These are phyloP conservation scores for Microcera coccophila DNA, from an alignment of 2,329 filamentous ascomycete genomes.

Conservation along the genomic window DNA sequence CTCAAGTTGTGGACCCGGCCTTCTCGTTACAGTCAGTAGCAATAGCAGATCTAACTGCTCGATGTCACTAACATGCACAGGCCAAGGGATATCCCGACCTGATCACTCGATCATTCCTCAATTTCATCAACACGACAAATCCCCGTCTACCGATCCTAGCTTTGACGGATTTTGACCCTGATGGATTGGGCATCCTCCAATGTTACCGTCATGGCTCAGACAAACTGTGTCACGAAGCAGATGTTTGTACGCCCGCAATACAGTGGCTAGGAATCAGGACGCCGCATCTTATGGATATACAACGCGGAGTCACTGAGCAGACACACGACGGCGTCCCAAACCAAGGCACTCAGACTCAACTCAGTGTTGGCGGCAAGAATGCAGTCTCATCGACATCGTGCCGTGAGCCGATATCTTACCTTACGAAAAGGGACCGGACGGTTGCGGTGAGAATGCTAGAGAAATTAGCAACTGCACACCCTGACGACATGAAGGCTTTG, in stretches of 20 bases:
- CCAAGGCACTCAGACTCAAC: slow-evolving; percentile 10
- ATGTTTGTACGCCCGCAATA: slow-evolving; percentile 47
- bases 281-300: slow-evolving; percentile 34
- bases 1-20: slow-evolving; percentile 49
- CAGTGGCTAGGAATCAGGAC: slow-evolving; percentile 62
- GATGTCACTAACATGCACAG: no score
- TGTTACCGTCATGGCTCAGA: slow-evolving; percentile 71
- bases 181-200: slow-evolving; percentile 68
- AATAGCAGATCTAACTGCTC: no score
- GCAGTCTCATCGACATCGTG: slow-evolving; percentile 27
- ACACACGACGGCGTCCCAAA: background rate
- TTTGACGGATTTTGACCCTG: slow-evolving; percentile 72
- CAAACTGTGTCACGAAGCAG: slow-evolving; percentile 56
- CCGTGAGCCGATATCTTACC: slow-evolving; percentile 29
- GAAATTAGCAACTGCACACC: slow-evolving; percentile 31
- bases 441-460: slow-evolving; percentile 53
- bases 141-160: slow-evolving; percentile 56
- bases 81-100: slow-evolving; percentile 82
- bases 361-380: background rate
- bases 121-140: slow-evolving; percentile 44
- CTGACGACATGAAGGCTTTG: slow-evolving; percentile 29
- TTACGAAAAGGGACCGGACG: slow-evolving; percentile 56
- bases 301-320: background rate
- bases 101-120: slow-evolving; percentile 62
- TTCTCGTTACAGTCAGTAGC: slow-evolving; percentile 61